phyloP scores from a whole-genome alignment of 1,284 basidiomycete species.

The Volvariella surrecta region DNA sequence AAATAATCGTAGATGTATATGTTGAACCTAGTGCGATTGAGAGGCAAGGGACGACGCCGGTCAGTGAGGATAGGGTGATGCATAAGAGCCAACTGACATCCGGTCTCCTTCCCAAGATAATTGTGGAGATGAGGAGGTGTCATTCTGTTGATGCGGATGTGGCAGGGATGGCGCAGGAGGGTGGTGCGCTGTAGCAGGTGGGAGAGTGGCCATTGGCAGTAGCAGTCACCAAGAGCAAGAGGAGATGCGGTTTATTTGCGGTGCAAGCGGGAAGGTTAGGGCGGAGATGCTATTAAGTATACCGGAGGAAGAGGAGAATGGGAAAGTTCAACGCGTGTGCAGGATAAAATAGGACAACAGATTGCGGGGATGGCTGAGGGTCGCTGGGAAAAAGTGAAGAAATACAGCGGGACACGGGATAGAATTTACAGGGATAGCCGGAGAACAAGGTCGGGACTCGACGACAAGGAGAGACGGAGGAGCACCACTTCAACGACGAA shows the following conservation, averaged over 20 bases:
- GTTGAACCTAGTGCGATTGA: slow-evolving; percentile 55
- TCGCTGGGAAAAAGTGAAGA: slow-evolving; percentile 10
- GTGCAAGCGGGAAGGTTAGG: neutral
- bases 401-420: slow-evolving; percentile 9
- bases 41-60: neutral
- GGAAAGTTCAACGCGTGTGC: slow-evolving; percentile 12
- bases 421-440: slow-evolving; percentile 9
- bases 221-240: slow-evolving; percentile 1
- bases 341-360: slow-evolving; percentile 15
- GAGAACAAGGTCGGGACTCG: neutral
- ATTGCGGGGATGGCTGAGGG: slow-evolving; percentile 11
- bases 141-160: neutral
- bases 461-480: slow-evolving; percentile 3
- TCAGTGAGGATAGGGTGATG: slow-evolving; percentile 6
- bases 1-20: slow-evolving; percentile 83
- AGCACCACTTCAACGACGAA: slow-evolving; percentile 8
- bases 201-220: slow-evolving; percentile 7
- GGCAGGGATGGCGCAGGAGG: slow-evolving; percentile 12
- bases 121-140: slow-evolving; percentile 12
- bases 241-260: neutral
- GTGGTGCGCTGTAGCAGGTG: slow-evolving; percentile 13
- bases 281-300: slow-evolving; percentile 4
- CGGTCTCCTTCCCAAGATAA: slow-evolving; percentile 42
- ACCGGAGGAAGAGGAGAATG: slow-evolving; percentile 9
- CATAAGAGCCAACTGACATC: slow-evolving; percentile 27